Conservation (phyloP, 2,329 filamentous ascomycete genomes). For the Metarhizium robertsii region DNA sequence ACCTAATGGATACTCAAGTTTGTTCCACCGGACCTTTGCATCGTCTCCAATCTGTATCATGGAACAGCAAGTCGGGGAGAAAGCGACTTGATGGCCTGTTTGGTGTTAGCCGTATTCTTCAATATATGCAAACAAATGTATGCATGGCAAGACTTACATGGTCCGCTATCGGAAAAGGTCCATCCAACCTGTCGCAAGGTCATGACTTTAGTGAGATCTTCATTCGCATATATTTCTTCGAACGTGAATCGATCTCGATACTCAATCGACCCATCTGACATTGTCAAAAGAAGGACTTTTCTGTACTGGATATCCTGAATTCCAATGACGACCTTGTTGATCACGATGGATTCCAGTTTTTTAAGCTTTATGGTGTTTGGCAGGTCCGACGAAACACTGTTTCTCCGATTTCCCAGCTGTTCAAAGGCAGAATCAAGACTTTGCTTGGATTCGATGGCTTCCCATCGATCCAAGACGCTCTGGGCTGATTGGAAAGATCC, state of each 20-base stretch:
- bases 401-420: slow-evolving; percentile 57
- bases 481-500: slow-evolving; percentile 53
- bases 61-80: slow-evolving; percentile 53
- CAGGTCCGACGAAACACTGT: slow-evolving; percentile 31
- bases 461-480: slow-evolving; percentile 77
- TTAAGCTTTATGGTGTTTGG: slow-evolving; percentile 37
- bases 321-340: slow-evolving; percentile 62
- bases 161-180: slow-evolving; percentile 54
- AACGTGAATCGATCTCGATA: slow-evolving; percentile 71
- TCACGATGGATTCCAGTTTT: slow-evolving; percentile 57
- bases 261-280: slow-evolving; percentile 73
- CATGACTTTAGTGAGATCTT: slow-evolving; percentile 55
- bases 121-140: not conserved
- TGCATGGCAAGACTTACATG: slow-evolving; percentile 40
- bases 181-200: slow-evolving; percentile 73
- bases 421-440: slow-evolving; percentile 68
- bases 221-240: slow-evolving; percentile 54
- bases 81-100: slow-evolving; percentile 47
- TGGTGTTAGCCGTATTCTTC: slow-evolving; percentile 7
- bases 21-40: slow-evolving; percentile 49
- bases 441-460: slow-evolving; percentile 60
- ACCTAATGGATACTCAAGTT: slow-evolving; percentile 37
- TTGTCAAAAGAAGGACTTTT: slow-evolving; percentile 61
- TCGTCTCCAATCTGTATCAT: slow-evolving; percentile 49
- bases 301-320: slow-evolving; percentile 62